phyloP scores from a whole-genome alignment of 139 green algal species.

The Desmodesmus armatus region DNA sequence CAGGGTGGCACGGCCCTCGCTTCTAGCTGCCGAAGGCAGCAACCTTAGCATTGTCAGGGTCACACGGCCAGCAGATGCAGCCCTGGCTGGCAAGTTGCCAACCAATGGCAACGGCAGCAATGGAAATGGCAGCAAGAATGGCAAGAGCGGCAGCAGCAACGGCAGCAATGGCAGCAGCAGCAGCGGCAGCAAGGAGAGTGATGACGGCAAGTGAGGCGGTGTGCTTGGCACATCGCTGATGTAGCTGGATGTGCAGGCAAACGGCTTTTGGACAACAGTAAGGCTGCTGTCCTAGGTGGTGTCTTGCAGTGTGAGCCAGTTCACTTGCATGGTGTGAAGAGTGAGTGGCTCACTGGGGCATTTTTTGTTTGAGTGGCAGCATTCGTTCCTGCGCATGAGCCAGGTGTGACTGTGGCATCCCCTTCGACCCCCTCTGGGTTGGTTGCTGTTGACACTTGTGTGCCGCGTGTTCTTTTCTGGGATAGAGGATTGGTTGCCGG shows the following conservation, averaged over 20 bases:
- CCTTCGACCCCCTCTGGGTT: too few relatives aligned
- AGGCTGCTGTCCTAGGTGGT: background rate
- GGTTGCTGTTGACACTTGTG: too few relatives aligned
- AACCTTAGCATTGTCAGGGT: constrained; percentile 31
- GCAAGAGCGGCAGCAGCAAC: constrained; percentile 22
- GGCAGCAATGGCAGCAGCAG: constrained; percentile 19
- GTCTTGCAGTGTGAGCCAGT: background rate
- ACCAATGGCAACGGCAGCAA: constrained; percentile 3
- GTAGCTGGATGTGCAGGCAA: too few relatives aligned
- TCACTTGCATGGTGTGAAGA: too few relatives aligned
- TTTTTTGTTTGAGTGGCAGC: too few relatives aligned
- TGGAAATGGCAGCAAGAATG: constrained; percentile 9
- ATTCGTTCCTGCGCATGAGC: too few relatives aligned
- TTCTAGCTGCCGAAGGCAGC: background rate
- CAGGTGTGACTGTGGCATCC: too few relatives aligned
- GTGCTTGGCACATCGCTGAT: too few relatives aligned
- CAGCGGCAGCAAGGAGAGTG: background rate
- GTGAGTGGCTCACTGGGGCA: too few relatives aligned
- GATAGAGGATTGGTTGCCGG: too few relatives aligned
- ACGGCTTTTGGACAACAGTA: background rate
- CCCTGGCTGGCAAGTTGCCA: background rate
- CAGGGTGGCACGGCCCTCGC: background rate
- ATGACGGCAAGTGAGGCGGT: too few relatives aligned
- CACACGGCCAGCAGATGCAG: background rate
- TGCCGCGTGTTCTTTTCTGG: too few relatives aligned